These are phyloP conservation scores for Metarhizium album DNA, from an alignment of 2,329 filamentous ascomycete species.

Conservation along the genomic window DNA sequence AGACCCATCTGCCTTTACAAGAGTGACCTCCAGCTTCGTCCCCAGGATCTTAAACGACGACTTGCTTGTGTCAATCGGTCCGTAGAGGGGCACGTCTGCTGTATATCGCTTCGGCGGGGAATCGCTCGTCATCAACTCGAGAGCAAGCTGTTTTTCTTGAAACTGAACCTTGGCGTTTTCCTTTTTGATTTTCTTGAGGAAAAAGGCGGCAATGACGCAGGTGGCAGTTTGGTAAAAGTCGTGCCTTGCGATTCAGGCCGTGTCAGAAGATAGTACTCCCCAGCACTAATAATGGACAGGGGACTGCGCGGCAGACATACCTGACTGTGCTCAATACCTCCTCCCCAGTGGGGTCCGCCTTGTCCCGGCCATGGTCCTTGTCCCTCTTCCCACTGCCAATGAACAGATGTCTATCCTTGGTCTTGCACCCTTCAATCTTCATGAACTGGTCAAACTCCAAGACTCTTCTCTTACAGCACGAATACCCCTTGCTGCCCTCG, in stretches of 20 bases:
- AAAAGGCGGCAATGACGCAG: slow-evolving; percentile 81
- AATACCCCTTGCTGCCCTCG: slow-evolving; percentile 96
- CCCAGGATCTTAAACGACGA: slow-evolving; percentile 74
- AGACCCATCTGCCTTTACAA: slow-evolving; percentile 60
- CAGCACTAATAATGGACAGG: not conserved
- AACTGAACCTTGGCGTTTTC: slow-evolving; percentile 64
- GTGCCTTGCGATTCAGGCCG: slow-evolving; percentile 29
- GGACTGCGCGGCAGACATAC: slow-evolving; percentile 31
- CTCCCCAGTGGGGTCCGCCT: slow-evolving; percentile 41
- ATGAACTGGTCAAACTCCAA: slow-evolving; percentile 97
- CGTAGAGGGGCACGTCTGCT: slow-evolving; percentile 64
- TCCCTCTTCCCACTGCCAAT: slow-evolving; percentile 64
- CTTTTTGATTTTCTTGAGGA: slow-evolving; percentile 95
- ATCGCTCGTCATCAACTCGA: slow-evolving; percentile 82
- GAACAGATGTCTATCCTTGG: slow-evolving; percentile 74
- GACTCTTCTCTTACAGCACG: slow-evolving; percentile 89
- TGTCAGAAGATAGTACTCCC: not conserved
- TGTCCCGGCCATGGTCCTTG: slow-evolving; percentile 14
- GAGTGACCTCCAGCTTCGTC: slow-evolving; percentile 75
- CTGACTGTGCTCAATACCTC: slow-evolving; percentile 70
- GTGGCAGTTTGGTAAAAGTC: slow-evolving; percentile 92
- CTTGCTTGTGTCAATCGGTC: slow-evolving; percentile 61
- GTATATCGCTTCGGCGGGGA: slow-evolving; percentile 67
- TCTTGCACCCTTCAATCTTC: slow-evolving; percentile 85
- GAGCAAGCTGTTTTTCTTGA: slow-evolving; percentile 46